Conservation (phyloP, 371 early-diverging fungal species). For the Mucor circinelloides region DNA sequence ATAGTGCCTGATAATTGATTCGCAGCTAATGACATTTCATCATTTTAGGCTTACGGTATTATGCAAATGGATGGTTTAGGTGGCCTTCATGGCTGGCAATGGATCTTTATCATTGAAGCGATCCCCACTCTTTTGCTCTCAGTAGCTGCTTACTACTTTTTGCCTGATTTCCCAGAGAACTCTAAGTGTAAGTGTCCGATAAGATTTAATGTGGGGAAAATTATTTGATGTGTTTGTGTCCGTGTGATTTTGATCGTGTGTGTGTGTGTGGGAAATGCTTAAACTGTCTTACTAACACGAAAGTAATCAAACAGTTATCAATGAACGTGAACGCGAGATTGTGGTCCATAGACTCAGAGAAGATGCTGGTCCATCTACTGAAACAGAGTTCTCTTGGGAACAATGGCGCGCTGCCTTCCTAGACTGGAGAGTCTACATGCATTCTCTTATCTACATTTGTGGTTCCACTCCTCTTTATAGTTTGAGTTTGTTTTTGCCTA, state of each 20-base stretch:
- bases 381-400: constrained; percentile 61
- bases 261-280: background rate
- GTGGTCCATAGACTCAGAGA: constrained; percentile 54
- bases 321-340: constrained; percentile 54
- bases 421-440: constrained; percentile 63
- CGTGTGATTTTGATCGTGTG: background rate
- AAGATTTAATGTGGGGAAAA: background rate
- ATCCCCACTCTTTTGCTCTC: constrained; percentile 68
- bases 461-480: constrained; percentile 67
- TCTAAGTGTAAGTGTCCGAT: constrained; percentile 49
- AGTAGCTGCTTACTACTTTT: constrained; percentile 54
- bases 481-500: constrained; percentile 69
- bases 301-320: constrained; percentile 44
- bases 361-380: constrained; percentile 64
- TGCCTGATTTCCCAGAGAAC: constrained; percentile 75
- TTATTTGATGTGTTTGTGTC: background rate
- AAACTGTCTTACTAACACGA: background rate
- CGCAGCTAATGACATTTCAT: background rate
- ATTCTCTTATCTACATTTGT: constrained; percentile 62
- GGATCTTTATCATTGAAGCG: constrained; percentile 80
- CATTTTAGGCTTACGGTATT: constrained; percentile 55
- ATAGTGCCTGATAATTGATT: background rate
- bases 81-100: constrained; percentile 61
- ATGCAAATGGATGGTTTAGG: constrained; percentile 58
- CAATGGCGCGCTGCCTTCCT: constrained; percentile 56